Base-by-base conservation (phyloP, 1,139 yeast species). In the Kodamaea sp. region DNA sequence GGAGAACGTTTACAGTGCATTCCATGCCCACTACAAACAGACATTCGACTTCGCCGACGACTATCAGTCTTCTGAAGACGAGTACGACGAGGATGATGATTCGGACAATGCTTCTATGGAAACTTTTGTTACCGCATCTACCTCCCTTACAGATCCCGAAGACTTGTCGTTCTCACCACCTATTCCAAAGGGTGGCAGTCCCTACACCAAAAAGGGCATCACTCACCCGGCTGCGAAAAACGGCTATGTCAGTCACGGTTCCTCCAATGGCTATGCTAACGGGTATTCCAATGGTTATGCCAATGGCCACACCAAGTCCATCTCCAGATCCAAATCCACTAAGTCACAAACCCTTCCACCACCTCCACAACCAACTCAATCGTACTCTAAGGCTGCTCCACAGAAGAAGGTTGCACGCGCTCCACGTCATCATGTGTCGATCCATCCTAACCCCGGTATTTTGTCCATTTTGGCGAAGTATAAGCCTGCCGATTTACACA, bases 111-210 rank as follows among this genome's bases (percentile, higher is more conserved):
- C 40, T 12, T 61, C 68, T 4, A 38, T 66, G 31, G 66, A 63
- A 25, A 46, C 70, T 2, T 69, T 66, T 47, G 60, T 62, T 24
- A 68, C 74, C 26, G 73, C 72, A 3, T 50, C 53, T 11, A 60
- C 70, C 15, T 50, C 61, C 3, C 47, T 66, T 36, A 55, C 61
- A 20, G 58, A 53, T 19, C 45, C 39, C 5, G 45, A 39, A 7
- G 39, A 32, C 14, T n/a, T 16, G 9, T 8, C 7, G 9, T 11
- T 11, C 28, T 24, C 23, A 12, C 25, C 28, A n/a, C 29, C 28
- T 6, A 22, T 31, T 25, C 33, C 33, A 10, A 35, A 38, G 14
- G 39, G 39, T 8, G 39, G 39, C 20, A 32, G 36, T 16, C 37
- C 37, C 7, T 37, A 37, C 35, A 37, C 34, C 21, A 37, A 31